Conservation (phyloP, 1,284 basidiomycete genomes). For the Agaricales sp. region DNA sequence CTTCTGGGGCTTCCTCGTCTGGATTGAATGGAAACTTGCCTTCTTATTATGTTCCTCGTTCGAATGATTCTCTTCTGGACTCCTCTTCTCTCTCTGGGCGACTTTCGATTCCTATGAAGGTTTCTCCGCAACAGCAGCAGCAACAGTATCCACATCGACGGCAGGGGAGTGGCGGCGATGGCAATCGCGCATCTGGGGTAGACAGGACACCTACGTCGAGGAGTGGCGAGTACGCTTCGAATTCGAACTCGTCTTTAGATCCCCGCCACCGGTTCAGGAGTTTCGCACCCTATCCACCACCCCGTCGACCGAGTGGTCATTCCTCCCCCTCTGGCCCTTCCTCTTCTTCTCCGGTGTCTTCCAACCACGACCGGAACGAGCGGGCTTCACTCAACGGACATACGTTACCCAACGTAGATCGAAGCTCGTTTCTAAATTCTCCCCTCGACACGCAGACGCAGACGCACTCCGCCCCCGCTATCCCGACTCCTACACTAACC, state of each 20-base stretch:
- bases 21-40: not conserved
- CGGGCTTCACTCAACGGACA: not conserved
- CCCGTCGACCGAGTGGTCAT: not conserved
- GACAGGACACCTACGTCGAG: not conserved
- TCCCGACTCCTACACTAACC: not conserved
- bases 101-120: not conserved
- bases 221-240: too few relatives aligned
- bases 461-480: not conserved
- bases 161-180: too few relatives aligned
- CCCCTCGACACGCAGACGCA: not conserved
- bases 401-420: slow-evolving; percentile 1
- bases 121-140: not conserved
- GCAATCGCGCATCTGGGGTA: too few relatives aligned
- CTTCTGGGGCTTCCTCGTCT: not conserved
- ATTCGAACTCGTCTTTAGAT: not conserved
- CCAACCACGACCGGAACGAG: not conserved
- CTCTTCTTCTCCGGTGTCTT: not conserved
- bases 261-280: not conserved
- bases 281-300: not conserved
- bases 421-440: not conserved
- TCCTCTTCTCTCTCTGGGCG: too few relatives aligned
- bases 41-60: slow-evolving; percentile 1
- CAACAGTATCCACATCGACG: not conserved
- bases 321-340: not conserved
- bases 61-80: not conserved